Base-by-base conservation (phyloP, 2,329 filamentous ascomycete species). In the Sclerotiophoma versabilis region DNA sequence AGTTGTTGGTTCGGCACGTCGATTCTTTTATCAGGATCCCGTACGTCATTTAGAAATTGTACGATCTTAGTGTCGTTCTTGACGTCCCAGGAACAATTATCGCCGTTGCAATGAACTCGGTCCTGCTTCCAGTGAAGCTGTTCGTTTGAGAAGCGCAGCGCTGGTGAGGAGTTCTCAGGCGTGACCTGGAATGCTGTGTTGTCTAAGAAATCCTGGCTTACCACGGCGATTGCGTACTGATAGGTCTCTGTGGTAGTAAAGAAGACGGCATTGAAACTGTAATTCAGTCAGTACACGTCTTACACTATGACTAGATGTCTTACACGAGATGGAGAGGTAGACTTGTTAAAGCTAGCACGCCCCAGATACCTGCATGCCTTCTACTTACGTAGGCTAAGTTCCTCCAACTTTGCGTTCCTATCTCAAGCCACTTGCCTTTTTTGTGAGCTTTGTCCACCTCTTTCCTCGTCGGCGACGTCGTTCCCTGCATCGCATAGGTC, bases 361-460 rank as follows among this genome's bases (percentile, higher is more conserved):
- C 22, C 58, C 60, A 63, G 5, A 60, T 47, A 29, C 29, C 38
- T 14, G 38, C 43, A 27, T 59, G 58, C 30, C 47, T 57, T 25
- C 30, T 60, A 25, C 55, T 49, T 3, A 58, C 53, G 36, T 60
- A 49, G 14, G 38, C 26, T 11, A 63, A 25, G 22, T 63, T 63
- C 25, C 60, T 36, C 42, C 57, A 46, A 25, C 60, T 63, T 22
- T 54, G 50, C 4, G 58, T 59, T 15, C 60, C 60, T 51, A 63
- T 63, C 19, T 63, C 60, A 10, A 63, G 54, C 60, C 60, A 63
- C 19, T 59, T 59, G 30, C 74, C 69, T 33, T 64, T 63, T 0
- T 54, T 38, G 65, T 68, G 64, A 17, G 63, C 64, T 3, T 25
- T 19, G 25, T 68, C 55, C n/a, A 68, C 51, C 22, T 68, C 63